These are phyloP conservation scores for Scenedesmus sp. DNA, from an alignment of 163 green algal genomes.

Conservation along the genomic window DNA sequence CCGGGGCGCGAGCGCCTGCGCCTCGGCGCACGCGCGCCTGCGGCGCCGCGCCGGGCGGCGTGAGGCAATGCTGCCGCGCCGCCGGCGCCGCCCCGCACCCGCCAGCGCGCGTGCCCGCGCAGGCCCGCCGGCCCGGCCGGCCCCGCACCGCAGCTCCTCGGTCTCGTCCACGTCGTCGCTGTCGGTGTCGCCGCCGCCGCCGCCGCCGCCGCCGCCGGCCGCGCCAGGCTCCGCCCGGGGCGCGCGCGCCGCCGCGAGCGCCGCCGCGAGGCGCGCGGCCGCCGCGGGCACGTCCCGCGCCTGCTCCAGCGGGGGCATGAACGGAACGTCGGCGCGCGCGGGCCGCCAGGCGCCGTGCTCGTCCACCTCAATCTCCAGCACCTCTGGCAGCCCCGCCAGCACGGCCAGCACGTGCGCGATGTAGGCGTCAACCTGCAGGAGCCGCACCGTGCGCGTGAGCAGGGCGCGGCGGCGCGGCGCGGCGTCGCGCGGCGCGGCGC, in stretches of 20 bases:
- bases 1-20: no score
- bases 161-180: slow-evolving; percentile 3
- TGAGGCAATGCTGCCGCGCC: slow-evolving; percentile 5
- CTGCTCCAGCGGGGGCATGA: slow-evolving; percentile 17
- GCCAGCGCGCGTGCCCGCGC: neutral
- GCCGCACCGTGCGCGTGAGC: neutral
- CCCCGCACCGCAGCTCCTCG: slow-evolving; percentile 24
- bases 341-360: slow-evolving; percentile 69
- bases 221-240: neutral
- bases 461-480: neutral
- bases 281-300: neutral
- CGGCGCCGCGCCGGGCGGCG: no score
- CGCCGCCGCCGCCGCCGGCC: neutral
- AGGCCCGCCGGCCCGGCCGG: neutral
- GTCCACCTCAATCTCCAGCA: slow-evolving; percentile 72
- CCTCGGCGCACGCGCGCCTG: no score
- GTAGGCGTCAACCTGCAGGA: slow-evolving; percentile 70
- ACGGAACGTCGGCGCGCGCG: slow-evolving; percentile 39
- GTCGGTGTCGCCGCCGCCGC: neutral
- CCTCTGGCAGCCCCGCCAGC: slow-evolving; percentile 56
- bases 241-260: neutral
- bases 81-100: no score
- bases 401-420: slow-evolving; percentile 58
- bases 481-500: neutral
- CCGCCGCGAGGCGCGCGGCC: neutral